A percentile compares a stretch with the other conserved stretches of the same genome.
Evolutionary conservation across 331 rosid species (phyloP).

Genomic region (Acacia concinna): DNA sequence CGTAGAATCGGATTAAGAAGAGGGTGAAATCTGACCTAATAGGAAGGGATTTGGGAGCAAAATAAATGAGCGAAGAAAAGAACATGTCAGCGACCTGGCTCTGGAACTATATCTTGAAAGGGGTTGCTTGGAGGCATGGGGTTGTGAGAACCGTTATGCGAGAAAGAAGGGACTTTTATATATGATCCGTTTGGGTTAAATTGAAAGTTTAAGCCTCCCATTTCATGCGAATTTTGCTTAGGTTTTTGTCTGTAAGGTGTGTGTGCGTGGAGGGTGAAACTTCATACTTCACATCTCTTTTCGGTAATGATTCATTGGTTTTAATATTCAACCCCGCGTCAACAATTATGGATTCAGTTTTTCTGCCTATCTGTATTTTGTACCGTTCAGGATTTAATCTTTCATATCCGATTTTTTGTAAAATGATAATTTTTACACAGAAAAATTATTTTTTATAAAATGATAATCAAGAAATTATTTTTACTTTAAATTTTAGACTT

Average conservation of each 20-base stretch:
- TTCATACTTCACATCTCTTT: neutral
- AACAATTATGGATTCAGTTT: too few species aligned
- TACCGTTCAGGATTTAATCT: too few species aligned
- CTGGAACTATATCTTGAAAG: neutral
- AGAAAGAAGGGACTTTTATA: neutral
- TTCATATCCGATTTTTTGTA: too few species aligned
- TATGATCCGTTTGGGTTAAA: neutral
- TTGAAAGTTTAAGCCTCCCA: neutral
- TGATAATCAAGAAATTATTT: too few species aligned
- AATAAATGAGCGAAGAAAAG: constrained; percentile 47
- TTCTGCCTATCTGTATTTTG: too few species aligned
- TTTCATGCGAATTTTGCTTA: neutral
- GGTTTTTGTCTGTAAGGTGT: neutral
- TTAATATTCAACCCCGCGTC: neutral
- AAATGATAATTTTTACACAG: too few species aligned
- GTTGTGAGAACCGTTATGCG: constrained; percentile 39
- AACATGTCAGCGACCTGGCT: constrained; percentile 72
- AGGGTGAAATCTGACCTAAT: constrained; percentile 72
- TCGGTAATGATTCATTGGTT: neutral
- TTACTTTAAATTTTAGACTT: too few species aligned
- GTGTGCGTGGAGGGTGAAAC: neutral
- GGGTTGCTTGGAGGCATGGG: constrained; percentile 56
- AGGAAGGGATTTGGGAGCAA: constrained; percentile 24
- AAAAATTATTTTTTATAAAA: too few species aligned
- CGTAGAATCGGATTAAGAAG: constrained; percentile 44